phyloP scores from a whole-genome alignment of 306 rosid genomes.

The Calophaca sinica region DNA sequence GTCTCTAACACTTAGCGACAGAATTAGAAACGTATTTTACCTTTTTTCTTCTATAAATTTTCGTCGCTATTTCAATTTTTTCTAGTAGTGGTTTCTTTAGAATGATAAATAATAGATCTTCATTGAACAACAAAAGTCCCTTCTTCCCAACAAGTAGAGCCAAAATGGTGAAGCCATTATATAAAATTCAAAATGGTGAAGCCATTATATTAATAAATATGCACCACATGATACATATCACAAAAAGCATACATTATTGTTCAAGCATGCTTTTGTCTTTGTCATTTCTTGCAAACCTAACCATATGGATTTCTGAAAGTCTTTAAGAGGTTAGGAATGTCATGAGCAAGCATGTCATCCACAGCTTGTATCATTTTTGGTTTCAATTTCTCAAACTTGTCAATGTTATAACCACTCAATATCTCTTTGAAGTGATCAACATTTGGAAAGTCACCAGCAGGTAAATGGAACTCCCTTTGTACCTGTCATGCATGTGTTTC shows the following conservation, averaged over 20 bases:
- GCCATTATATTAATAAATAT: background rate
- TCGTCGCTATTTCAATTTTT: too few species aligned
- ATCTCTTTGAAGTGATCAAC: conserved; percentile 74
- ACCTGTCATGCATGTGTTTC: conserved; percentile 56
- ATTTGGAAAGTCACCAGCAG: conserved; percentile 90
- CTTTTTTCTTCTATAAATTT: too few species aligned
- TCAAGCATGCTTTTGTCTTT: background rate
- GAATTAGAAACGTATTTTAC: too few species aligned
- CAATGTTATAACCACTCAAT: conserved; percentile 71
- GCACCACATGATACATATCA: background rate
- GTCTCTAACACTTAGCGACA: too few species aligned
- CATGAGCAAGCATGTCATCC: conserved; percentile 94
- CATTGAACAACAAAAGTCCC: background rate
- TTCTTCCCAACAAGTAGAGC: conserved; percentile 24
- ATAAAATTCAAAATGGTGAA: conserved; percentile 3
- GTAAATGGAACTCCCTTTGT: conserved; percentile 85
- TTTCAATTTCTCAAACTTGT: conserved; percentile 87
- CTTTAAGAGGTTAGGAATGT: conserved; percentile 86
- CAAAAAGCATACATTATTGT: background rate
- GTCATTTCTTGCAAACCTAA: conserved; percentile 24
- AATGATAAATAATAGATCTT: background rate
- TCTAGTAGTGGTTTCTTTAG: too few species aligned
- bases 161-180: too few species aligned
- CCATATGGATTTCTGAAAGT: conserved; percentile 84
- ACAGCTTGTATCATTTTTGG: conserved; percentile 79